A percentile compares a stretch with the other conserved stretches of the same genome.
phyloP scores from a whole-genome alignment of 306 rosid genomes.

The Fagus crenata region DNA sequence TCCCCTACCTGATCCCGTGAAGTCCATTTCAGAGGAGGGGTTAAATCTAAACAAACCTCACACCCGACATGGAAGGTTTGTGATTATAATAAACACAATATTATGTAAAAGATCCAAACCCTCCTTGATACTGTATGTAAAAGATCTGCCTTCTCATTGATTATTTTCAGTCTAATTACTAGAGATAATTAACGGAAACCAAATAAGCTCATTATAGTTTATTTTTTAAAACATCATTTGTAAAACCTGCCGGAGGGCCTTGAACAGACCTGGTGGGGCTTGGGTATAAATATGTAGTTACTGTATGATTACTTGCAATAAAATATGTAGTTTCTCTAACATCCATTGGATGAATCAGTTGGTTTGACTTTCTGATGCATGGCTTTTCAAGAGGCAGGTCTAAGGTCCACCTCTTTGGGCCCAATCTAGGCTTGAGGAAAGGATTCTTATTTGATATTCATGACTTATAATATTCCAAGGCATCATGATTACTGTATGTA shows the following conservation, averaged over 20 bases:
- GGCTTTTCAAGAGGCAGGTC: neutral
- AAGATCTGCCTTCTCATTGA: constrained; percentile 25
- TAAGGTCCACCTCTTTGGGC: neutral
- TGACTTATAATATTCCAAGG: too few relatives aligned
- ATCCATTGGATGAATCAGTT: neutral
- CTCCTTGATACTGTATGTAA: constrained; percentile 61
- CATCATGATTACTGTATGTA: too few relatives aligned
- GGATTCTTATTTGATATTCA: too few relatives aligned
- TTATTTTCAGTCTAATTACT: constrained; percentile 6
- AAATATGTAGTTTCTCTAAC: neutral
- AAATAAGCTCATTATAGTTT: neutral
- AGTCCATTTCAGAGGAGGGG: constrained; percentile 78
- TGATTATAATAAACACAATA: constrained; percentile 18
- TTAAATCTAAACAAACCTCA: constrained; percentile 70
- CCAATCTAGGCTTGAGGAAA: too few relatives aligned
- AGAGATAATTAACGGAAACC: neutral
- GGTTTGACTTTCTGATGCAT: neutral
- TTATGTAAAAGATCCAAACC: constrained; percentile 38
- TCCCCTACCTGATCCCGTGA: constrained; percentile 64
- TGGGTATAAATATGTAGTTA: neutral
- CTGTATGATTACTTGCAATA: neutral
- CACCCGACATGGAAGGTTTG: constrained; percentile 76
- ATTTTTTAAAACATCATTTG: neutral
- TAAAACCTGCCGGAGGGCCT: neutral
- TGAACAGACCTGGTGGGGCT: neutral